Conservation (phyloP, 306 rosid genomes). For the Cucurbita moschata region DNA sequence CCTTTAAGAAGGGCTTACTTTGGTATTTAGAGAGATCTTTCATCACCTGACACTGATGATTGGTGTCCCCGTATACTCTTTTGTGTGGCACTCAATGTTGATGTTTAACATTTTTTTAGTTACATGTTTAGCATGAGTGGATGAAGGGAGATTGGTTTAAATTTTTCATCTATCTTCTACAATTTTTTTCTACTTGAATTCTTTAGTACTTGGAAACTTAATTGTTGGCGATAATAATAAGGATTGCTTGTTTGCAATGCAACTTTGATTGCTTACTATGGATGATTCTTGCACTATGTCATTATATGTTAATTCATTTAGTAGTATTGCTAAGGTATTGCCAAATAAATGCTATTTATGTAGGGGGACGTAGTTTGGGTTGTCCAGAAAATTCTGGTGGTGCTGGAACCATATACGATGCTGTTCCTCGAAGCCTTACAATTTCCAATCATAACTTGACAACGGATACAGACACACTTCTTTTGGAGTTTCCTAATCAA, state of each 20-base stretch:
- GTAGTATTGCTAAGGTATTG: not conserved
- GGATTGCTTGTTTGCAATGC: not conserved
- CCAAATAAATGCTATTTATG: conserved; percentile 11
- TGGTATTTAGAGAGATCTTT: not conserved
- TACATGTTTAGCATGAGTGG: not conserved
- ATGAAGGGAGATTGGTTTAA: not conserved
- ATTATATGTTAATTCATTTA: not conserved
- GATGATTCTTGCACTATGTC: not conserved
- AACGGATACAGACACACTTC: conserved; percentile 88
- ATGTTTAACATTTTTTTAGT: not conserved
- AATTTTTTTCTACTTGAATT: not conserved
- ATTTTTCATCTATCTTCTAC: not conserved
- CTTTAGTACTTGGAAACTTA: not conserved
- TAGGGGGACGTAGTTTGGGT: conserved; percentile 74
- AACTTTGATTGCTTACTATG: not conserved
- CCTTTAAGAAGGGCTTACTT: not conserved
- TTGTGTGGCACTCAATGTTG: not conserved
- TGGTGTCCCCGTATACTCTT: not conserved
- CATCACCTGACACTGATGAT: not conserved
- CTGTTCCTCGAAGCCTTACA: conserved; percentile 84
- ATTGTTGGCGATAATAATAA: not conserved
- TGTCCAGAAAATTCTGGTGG: conserved; percentile 92
- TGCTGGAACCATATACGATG: conserved; percentile 94
- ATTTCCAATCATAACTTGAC: conserved; percentile 67
- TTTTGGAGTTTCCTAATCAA: conserved; percentile 85